Percentiles rank a stretch among this genome's conserved stretches.
Evolutionary conservation across 73 alveolate species (phyloP).

Genomic region (Tetrahymena elliotti): DNA sequence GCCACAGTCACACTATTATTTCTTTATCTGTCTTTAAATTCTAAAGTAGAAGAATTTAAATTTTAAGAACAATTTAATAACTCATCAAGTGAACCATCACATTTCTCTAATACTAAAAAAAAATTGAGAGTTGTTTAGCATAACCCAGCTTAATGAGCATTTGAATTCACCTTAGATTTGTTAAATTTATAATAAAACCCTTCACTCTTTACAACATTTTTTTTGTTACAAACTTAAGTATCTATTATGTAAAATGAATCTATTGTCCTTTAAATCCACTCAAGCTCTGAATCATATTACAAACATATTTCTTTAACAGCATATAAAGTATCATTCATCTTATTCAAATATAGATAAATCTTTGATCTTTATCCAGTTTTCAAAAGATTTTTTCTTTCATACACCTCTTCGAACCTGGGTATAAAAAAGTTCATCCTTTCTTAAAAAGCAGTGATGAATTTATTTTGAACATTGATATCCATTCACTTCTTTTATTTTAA

Average conservation of each 20-base stretch:
- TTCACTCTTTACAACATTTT: neutral
- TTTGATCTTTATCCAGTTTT: neutral
- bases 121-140: neutral
- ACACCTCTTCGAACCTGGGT: neutral
- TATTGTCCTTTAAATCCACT: neutral
- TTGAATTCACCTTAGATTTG: neutral
- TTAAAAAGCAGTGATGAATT: neutral
- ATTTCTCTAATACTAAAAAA: neutral
- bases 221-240: neutral
- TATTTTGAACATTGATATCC: neutral
- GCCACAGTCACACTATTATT: neutral
- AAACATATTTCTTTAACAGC: neutral
- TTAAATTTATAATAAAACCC: neutral
- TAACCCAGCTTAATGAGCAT: neutral
- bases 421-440: neutral
- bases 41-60: neutral
- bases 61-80: neutral
- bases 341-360: neutral
- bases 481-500: neutral
- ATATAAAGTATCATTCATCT: neutral
- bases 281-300: neutral
- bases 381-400: neutral
- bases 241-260: neutral
- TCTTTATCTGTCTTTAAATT: neutral
- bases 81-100: neutral